These are phyloP conservation scores for Geopyxis carbonaria DNA, from an alignment of 495 filamentous ascomycete species.

Conservation along the genomic window DNA sequence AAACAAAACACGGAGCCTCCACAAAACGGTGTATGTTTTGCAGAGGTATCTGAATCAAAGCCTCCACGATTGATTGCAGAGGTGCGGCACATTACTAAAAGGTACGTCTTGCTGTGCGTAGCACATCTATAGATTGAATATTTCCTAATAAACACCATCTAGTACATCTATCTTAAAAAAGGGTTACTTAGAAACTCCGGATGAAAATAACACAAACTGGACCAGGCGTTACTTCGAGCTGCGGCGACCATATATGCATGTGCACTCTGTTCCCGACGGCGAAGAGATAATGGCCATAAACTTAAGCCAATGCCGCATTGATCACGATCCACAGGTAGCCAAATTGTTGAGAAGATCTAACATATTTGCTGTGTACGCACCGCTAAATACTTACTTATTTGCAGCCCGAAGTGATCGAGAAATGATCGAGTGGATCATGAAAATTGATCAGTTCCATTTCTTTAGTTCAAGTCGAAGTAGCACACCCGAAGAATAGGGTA, in stretches of 20 bases:
- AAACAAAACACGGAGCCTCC: constrained; percentile 65
- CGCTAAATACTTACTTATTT: constrained; percentile 87
- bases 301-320: constrained; percentile 65
- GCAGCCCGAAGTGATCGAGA: constrained; percentile 70
- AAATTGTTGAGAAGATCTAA: constrained; percentile 43
- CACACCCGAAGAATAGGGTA: too few species aligned
- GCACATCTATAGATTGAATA: too few species aligned
- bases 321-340: constrained; percentile 73
- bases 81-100: constrained; percentile 27
- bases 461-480: too few species aligned
- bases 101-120: constrained; percentile 17
- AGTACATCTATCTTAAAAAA: constrained; percentile 52
- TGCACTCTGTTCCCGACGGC: constrained; percentile 64
- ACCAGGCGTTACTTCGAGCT: constrained; percentile 84
- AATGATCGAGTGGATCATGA: constrained; percentile 87
- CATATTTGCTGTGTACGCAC: constrained; percentile 82
- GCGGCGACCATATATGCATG: constrained; percentile 76
- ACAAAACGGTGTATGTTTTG: constrained; percentile 39
- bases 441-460: constrained; percentile 44
- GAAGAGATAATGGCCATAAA: constrained; percentile 84
- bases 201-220: constrained; percentile 60
- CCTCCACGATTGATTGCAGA: constrained; percentile 27
- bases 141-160: constrained; percentile 17
- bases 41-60: constrained; percentile 19
- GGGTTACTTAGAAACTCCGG: constrained; percentile 68